Percentiles rank a stretch among this genome's conserved stretches.
Conservation (phyloP, 202 grass and related monocot genomes). For the Eragrostis tef region DNA sequence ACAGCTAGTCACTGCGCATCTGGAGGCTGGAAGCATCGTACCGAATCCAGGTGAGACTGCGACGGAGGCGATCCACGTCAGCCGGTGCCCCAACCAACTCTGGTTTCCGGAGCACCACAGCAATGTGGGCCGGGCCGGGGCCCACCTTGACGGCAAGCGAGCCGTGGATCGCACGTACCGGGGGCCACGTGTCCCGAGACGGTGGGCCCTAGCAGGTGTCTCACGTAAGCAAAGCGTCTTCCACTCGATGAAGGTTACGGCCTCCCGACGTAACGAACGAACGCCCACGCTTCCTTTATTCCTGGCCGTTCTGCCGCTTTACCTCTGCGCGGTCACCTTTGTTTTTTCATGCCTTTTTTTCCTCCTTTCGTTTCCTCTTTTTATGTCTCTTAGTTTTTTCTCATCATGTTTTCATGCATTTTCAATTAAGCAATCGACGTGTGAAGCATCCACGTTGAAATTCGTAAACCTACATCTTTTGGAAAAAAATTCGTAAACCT, state of each 20-base stretch:
- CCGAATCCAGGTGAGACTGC: not conserved
- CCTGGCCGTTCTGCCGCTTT: too few species aligned
- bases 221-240: constrained; percentile 40
- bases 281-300: not conserved
- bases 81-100: not conserved
- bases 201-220: not conserved
- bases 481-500: not conserved
- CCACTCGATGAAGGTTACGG: not conserved
- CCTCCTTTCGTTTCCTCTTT: not conserved
- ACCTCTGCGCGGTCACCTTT: not conserved
- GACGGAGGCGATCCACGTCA: constrained; percentile 17
- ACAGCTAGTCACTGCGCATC: not conserved
- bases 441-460: not conserved
- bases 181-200: not conserved
- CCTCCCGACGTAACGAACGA: not conserved
- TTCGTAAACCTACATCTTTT: not conserved
- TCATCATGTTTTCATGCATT: too few species aligned
- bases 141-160: not conserved
- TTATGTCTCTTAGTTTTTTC: not conserved
- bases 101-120: not conserved
- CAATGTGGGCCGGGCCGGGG: not conserved
- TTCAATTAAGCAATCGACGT: not conserved
- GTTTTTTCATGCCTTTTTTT: not conserved
- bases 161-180: constrained; percentile 22
- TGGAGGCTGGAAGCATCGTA: constrained; percentile 26